These are phyloP conservation scores for Xylaria sp. DNA, from an alignment of 2,329 filamentous ascomycete species.

Conservation along the genomic window DNA sequence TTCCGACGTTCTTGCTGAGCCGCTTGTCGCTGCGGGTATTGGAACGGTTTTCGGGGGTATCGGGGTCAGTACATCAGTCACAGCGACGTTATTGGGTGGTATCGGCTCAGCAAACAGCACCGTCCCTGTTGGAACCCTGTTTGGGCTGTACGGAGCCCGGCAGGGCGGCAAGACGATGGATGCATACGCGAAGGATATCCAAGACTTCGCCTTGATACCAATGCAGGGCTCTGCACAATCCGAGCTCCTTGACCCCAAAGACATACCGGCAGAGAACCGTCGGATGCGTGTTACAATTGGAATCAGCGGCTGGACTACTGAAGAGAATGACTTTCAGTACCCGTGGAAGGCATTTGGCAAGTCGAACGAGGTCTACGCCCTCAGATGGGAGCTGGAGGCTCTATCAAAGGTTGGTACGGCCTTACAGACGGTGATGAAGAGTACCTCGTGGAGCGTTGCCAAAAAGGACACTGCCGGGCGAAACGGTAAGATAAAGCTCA, in stretches of 20 bases:
- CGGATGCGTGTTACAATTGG: conserved; percentile 84
- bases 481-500: conserved; percentile 55
- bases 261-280: conserved; percentile 66
- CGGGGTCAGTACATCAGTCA: conserved; percentile 77
- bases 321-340: conserved; percentile 75
- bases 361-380: conserved; percentile 80
- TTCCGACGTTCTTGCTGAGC: conserved; percentile 72
- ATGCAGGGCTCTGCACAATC: conserved; percentile 63
- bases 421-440: conserved; percentile 80
- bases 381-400: conserved; percentile 84
- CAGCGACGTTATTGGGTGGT: conserved; percentile 81
- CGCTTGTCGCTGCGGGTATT: conserved; percentile 80
- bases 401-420: conserved; percentile 81
- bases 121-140: conserved; percentile 82
- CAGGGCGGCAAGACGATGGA: conserved; percentile 91
- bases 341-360: conserved; percentile 82
- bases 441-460: conserved; percentile 81
- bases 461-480: conserved; percentile 59
- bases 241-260: conserved; percentile 60
- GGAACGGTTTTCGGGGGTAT: conserved; percentile 81
- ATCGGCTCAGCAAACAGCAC: conserved; percentile 83
- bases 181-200: conserved; percentile 83
- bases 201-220: conserved; percentile 88
- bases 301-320: conserved; percentile 82
- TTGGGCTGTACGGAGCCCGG: conserved; percentile 88